A percentile compares a stretch with the other conserved stretches of the same genome.
phyloP scores from a whole-genome alignment of 2,329 filamentous ascomycete genomes.

The Fusarium domesticum region DNA sequence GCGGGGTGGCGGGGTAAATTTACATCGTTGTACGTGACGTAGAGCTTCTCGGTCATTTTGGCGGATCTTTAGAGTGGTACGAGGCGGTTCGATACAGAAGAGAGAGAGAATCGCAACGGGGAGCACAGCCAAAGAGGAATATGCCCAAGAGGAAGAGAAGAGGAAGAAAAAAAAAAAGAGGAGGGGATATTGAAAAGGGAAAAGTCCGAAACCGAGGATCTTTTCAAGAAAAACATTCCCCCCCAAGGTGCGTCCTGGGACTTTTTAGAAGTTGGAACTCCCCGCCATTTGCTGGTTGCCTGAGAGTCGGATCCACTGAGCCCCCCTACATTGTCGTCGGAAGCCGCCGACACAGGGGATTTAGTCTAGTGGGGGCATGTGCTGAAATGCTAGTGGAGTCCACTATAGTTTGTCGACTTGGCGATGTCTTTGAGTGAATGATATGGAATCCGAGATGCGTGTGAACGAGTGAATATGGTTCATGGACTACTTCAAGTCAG shows the following conservation, averaged over 20 bases:
- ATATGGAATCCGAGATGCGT: background rate
- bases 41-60: constrained; percentile 80
- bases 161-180: constrained; percentile 9
- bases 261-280: constrained; percentile 10
- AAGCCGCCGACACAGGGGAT: constrained; percentile 20
- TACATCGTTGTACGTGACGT: constrained; percentile 91
- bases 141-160: constrained; percentile 19
- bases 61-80: constrained; percentile 20
- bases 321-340: constrained; percentile 18
- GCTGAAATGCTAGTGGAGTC: too few relatives aligned
- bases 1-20: constrained; percentile 31
- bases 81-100: background rate
- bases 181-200: constrained; percentile 8
- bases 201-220: constrained; percentile 20
- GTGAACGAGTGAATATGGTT: background rate
- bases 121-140: constrained; percentile 9
- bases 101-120: constrained; percentile 10
- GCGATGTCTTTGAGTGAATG: too few relatives aligned
- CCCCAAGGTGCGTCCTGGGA: constrained; percentile 13
- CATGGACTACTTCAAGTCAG: background rate
- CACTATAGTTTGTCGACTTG: too few relatives aligned
- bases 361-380: constrained; percentile 6
- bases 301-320: constrained; percentile 13
- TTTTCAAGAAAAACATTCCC: too few relatives aligned
- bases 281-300: constrained; percentile 14